Conservation (phyloP, 2,329 filamentous ascomycete genomes). For the Magnaporthiopsis rhizophila region DNA sequence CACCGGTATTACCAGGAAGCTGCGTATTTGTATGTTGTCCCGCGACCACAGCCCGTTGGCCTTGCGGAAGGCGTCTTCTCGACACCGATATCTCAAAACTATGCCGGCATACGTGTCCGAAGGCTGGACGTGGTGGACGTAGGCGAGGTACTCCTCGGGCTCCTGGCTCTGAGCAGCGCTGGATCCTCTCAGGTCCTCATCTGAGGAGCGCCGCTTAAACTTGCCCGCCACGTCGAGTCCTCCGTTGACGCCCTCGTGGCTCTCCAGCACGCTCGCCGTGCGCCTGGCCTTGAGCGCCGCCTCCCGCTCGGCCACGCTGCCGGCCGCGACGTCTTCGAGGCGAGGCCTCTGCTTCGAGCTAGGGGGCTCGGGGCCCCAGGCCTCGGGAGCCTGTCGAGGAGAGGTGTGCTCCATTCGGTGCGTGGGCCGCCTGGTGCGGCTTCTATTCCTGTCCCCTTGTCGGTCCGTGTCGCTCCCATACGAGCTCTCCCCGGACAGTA, state of each 20-base stretch:
- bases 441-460: slow-evolving; percentile 21
- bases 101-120: slow-evolving; percentile 87
- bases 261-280: slow-evolving; percentile 53
- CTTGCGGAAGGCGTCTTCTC: slow-evolving; percentile 72
- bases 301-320: slow-evolving; percentile 41
- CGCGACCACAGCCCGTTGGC: slow-evolving; percentile 93
- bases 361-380: slow-evolving; percentile 46
- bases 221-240: slow-evolving; percentile 46
- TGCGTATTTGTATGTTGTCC: slow-evolving; percentile 79
- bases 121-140: slow-evolving; percentile 77
- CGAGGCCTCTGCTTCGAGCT: slow-evolving; percentile 25
- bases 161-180: slow-evolving; percentile 42
- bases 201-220: slow-evolving; percentile 61
- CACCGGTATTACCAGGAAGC: slow-evolving; percentile 75
- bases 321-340: slow-evolving; percentile 43
- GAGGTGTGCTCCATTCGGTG: background rate
- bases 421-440: slow-evolving; percentile 20
- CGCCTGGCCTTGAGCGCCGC: slow-evolving; percentile 46
- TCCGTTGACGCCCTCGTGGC: slow-evolving; percentile 51
- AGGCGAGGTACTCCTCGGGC: slow-evolving; percentile 71
- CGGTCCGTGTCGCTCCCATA: slow-evolving; percentile 26
- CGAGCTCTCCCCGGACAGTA: slow-evolving; percentile 26
- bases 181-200: slow-evolving; percentile 39
- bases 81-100: slow-evolving; percentile 82
- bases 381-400: slow-evolving; percentile 16